phyloP scores from a whole-genome alignment of 257 asterid genomes.

The Coffea eugenioides region DNA sequence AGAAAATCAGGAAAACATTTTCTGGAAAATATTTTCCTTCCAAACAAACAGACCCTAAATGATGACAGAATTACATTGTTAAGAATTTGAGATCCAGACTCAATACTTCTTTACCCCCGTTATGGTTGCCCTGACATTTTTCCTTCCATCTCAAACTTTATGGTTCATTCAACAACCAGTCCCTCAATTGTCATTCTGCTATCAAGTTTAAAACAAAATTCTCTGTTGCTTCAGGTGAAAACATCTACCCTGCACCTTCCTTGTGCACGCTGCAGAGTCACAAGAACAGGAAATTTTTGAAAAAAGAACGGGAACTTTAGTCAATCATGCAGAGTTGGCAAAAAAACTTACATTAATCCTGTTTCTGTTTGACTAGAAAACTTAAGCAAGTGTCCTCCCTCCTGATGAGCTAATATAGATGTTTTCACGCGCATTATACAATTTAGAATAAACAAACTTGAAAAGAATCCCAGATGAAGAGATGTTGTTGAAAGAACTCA shows the following conservation, averaged over 20 bases:
- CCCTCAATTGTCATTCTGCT: background rate
- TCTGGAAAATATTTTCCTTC: too few species aligned
- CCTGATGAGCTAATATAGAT: constrained; percentile 8
- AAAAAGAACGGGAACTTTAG: too few species aligned
- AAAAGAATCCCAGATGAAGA: constrained; percentile 9
- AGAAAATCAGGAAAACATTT: too few species aligned
- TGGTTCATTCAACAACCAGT: background rate
- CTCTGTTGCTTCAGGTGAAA: background rate
- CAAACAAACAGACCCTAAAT: too few species aligned
- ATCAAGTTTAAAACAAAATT: background rate
- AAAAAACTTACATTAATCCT: background rate
- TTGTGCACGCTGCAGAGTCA: background rate
- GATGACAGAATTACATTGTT: background rate
- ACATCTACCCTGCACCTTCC: background rate
- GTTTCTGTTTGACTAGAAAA: background rate
- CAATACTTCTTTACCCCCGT: background rate
- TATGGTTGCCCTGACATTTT: too few species aligned
- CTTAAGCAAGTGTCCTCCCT: constrained; percentile 7
- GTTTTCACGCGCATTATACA: constrained; percentile 16
- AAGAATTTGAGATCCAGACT: background rate
- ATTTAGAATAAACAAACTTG: constrained; percentile 1
- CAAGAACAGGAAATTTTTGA: background rate
- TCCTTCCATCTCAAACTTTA: too few species aligned
- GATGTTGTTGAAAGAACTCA: constrained; percentile 14
- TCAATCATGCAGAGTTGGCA: background rate